These are phyloP conservation scores for Termitomyces sp. DNA, from an alignment of 768 basidiomycete genomes.

Conservation along the genomic window DNA sequence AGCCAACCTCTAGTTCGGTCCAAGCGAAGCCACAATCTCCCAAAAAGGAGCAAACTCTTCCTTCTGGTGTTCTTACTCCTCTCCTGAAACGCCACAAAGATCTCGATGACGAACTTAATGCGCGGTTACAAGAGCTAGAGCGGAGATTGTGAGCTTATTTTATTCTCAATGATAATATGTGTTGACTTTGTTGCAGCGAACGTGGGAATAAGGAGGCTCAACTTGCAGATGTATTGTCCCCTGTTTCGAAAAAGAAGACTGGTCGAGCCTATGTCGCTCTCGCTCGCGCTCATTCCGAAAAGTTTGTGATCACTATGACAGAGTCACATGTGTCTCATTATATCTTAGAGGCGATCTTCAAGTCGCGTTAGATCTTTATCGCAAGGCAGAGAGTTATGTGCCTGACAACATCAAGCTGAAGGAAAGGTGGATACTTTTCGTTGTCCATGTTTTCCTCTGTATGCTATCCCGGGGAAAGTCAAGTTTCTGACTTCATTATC, in stretches of 20 bases:
- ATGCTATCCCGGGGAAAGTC: conserved; percentile 36
- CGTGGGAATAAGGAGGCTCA: conserved; percentile 55
- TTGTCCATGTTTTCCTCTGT: conserved; percentile 60
- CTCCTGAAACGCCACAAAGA: conserved; percentile 61
- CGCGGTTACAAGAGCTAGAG: conserved; percentile 63
- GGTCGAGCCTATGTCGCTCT: conserved; percentile 81
- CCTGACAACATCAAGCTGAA: conserved; percentile 83
- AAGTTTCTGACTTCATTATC: conserved; percentile 37
- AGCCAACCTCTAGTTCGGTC: conserved; percentile 13
- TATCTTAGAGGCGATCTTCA: conserved; percentile 66
- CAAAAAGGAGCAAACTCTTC: conserved; percentile 31
- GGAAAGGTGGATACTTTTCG: conserved; percentile 81
- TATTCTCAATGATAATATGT: conserved; percentile 5
- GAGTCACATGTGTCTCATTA: neutral
- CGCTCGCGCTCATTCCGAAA: conserved; percentile 75
- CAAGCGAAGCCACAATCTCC: conserved; percentile 27
- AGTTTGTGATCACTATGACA: conserved; percentile 37
- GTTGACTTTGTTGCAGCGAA: conserved; percentile 34
- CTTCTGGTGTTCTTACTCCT: conserved; percentile 53
- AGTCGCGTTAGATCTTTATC: conserved; percentile 75
- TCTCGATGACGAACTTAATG: conserved; percentile 61
- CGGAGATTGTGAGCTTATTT: conserved; percentile 55
- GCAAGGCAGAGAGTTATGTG: conserved; percentile 75
- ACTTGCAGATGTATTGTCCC: conserved; percentile 59
- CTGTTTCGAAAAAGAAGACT: conserved; percentile 73